These are phyloP conservation scores for Tulasnella sp. DNA, from an alignment of 768 basidiomycete species.

Conservation along the genomic window DNA sequence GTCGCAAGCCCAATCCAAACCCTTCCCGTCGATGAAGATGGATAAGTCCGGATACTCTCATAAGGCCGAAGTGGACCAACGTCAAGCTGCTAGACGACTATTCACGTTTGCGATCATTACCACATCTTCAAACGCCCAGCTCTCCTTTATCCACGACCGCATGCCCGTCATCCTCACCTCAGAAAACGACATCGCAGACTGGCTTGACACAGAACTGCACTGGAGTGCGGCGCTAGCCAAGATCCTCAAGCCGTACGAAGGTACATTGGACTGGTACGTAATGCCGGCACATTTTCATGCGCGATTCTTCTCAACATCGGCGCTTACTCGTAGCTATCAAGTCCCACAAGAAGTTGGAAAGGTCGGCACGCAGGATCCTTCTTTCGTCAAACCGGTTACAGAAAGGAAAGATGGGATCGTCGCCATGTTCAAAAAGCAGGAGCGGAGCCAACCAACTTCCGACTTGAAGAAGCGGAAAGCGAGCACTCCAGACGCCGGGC, in stretches of 20 bases:
- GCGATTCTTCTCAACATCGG: too few relatives aligned
- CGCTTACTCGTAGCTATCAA: constrained; percentile 48
- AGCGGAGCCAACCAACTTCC: neutral
- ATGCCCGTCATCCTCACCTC: constrained; percentile 62
- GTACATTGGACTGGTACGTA: constrained; percentile 65
- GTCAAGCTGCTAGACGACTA: constrained; percentile 36
- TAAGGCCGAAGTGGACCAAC: too few relatives aligned
- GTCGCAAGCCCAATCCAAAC: neutral
- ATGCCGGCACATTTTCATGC: too few relatives aligned
- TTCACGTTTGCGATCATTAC: constrained; percentile 90
- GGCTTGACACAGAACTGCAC: constrained; percentile 63
- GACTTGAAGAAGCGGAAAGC: constrained; percentile 5
- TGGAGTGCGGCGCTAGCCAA: constrained; percentile 55
- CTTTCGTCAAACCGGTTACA: constrained; percentile 71
- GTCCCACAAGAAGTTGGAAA: constrained; percentile 88
- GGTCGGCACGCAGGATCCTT: constrained; percentile 71
- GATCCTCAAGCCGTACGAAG: constrained; percentile 52
- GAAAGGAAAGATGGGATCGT: constrained; percentile 77
- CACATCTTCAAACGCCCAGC: constrained; percentile 54
- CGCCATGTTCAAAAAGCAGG: constrained; percentile 67
- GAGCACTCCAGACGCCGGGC: neutral
- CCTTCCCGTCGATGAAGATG: neutral
- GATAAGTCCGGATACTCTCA: too few relatives aligned
- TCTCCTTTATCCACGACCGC: constrained; percentile 85
- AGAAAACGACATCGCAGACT: constrained; percentile 47